These are phyloP conservation scores for Vararia minispora DNA, from an alignment of 768 basidiomycete genomes.

Conservation along the genomic window DNA sequence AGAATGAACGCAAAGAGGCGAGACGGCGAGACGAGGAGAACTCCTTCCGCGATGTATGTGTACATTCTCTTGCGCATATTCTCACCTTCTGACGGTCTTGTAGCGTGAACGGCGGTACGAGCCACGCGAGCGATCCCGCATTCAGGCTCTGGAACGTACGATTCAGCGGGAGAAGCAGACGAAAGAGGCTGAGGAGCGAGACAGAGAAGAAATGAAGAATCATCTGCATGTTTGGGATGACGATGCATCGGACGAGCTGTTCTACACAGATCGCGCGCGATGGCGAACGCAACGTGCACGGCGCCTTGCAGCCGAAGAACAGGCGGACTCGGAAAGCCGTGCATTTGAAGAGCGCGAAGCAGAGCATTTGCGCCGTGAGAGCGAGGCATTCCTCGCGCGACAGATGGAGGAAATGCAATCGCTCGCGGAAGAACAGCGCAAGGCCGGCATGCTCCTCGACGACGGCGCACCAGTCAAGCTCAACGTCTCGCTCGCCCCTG, in stretches of 20 bases:
- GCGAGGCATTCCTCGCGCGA: conserved; percentile 84
- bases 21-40: conserved; percentile 71
- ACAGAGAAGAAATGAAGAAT: conserved; percentile 68
- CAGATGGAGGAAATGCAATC: conserved; percentile 97
- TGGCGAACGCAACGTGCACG: conserved; percentile 77
- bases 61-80: not conserved
- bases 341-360: conserved; percentile 76
- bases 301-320: conserved; percentile 65
- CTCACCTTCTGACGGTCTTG: not conserved
- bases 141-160: conserved; percentile 64
- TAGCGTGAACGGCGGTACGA: conserved; percentile 95
- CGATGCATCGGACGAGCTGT: conserved; percentile 86
- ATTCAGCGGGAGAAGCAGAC: conserved; percentile 62
- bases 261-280: conserved; percentile 82
- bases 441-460: conserved; percentile 81
- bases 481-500: conserved; percentile 57
- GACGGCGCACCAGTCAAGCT: conserved; percentile 87
- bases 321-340: conserved; percentile 75
- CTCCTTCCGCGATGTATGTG: conserved; percentile 77
- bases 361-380: conserved; percentile 79
- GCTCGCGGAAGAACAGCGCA: conserved; percentile 80
- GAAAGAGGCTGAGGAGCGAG: conserved; percentile 70
- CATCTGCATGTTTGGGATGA: conserved; percentile 86
- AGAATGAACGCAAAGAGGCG: conserved; percentile 68
- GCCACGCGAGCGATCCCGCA: conserved; percentile 73